Percentiles rank a stretch among this genome's conserved stretches.
Evolutionary conservation across 2,329 filamentous ascomycete species (phyloP).

Genomic region (Penicillium verrucosum): DNA sequence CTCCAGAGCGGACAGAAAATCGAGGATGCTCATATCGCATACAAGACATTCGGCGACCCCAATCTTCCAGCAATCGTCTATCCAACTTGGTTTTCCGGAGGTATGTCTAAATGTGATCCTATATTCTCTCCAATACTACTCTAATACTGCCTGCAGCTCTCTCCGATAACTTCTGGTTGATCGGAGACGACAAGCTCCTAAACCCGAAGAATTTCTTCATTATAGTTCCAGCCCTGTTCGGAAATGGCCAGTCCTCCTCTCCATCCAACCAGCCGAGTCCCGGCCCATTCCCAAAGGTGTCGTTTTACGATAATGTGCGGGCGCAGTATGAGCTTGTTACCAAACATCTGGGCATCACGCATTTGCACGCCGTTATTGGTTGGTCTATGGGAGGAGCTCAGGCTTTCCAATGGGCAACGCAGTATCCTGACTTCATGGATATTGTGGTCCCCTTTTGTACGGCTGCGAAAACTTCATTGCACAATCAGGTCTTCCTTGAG

Average conservation of each 20-base stretch:
- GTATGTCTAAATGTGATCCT: conserved; percentile 34
- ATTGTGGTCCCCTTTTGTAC: conserved; percentile 65
- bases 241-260: conserved; percentile 65
- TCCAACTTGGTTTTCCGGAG: conserved; percentile 70
- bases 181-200: conserved; percentile 63
- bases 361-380: conserved; percentile 61
- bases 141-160: conserved; percentile 46
- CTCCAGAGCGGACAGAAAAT: conserved; percentile 64
- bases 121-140: not conserved
- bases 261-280: conserved; percentile 59
- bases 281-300: conserved; percentile 59
- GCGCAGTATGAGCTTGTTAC: conserved; percentile 67
- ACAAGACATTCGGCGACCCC: conserved; percentile 69
- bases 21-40: conserved; percentile 65
- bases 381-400: conserved; percentile 72
- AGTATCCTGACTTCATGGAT: conserved; percentile 65
- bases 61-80: conserved; percentile 67
- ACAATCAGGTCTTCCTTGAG: conserved; percentile 67
- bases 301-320: conserved; percentile 66
- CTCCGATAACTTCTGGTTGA: conserved; percentile 70
- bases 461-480: conserved; percentile 60
- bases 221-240: conserved; percentile 65
- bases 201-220: conserved; percentile 65
- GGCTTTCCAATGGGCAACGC: conserved; percentile 62
- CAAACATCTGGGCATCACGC: conserved; percentile 57